Percentiles rank a stretch among this genome's conserved stretches.
phyloP scores from a whole-genome alignment of 345 rosid genomes.

The Eucalyptus dawsonii region DNA sequence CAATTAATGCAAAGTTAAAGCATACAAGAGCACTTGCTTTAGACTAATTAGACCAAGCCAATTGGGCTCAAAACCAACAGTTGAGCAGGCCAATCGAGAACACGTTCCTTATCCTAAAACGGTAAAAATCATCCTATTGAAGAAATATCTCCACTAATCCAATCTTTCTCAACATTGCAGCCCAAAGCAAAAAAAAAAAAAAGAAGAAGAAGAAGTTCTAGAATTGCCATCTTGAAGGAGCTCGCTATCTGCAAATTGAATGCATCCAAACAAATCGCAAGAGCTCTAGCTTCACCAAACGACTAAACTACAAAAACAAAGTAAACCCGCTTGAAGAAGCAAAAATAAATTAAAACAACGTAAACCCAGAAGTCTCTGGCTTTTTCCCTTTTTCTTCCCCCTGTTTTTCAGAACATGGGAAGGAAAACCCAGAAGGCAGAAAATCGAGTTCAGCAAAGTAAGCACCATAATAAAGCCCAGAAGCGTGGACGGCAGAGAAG shows the following conservation, averaged over 20 bases:
- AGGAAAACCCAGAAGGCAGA: neutral
- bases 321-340: neutral
- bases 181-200: neutral
- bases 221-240: neutral
- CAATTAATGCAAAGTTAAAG: neutral
- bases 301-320: neutral
- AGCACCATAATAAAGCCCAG: slow-evolving; percentile 13
- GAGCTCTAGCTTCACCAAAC: neutral
- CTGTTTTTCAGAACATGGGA: neutral
- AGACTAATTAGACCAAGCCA: neutral
- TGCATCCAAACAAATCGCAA: neutral
- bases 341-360: neutral
- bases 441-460: neutral
- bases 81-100: neutral
- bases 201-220: neutral
- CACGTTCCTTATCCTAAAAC: neutral
- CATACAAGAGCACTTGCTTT: neutral
- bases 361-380: neutral
- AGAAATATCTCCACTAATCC: neutral
- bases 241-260: neutral
- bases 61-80: neutral
- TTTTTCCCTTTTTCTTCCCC: neutral
- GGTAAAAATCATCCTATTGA: neutral
- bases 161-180: neutral
- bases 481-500: slow-evolving; percentile 12